Evolutionary conservation across 306 rosid species (phyloP).

Genomic region (Oxytropis ochrocephala): DNA sequence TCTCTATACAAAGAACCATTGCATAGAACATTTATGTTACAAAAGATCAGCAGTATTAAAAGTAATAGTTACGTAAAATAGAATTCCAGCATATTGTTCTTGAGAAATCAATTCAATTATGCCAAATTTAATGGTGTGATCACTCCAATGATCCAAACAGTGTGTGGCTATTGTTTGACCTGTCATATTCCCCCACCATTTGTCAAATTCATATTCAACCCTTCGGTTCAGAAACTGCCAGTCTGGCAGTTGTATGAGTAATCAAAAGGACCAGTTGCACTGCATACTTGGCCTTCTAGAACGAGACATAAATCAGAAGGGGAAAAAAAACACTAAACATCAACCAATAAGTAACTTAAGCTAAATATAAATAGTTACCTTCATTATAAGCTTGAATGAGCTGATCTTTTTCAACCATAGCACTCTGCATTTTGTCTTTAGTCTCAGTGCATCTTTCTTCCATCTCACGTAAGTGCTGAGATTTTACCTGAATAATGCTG

Average conservation of each 20-base stretch:
- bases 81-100: background rate
- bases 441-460: conserved; percentile 72
- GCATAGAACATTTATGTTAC: conserved; percentile 11
- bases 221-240: background rate
- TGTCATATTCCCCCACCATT: background rate
- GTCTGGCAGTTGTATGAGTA: conserved; percentile 1
- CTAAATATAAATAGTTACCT: conserved; percentile 41
- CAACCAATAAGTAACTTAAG: conserved; percentile 5
- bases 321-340: background rate
- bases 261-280: conserved; percentile 15
- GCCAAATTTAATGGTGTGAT: background rate
- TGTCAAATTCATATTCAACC: background rate
- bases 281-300: conserved; percentile 8
- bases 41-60: conserved; percentile 4
- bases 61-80: conserved; percentile 12
- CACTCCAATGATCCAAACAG: background rate
- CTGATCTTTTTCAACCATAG: conserved; percentile 59
- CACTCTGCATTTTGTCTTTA: conserved; percentile 30
- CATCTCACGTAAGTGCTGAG: conserved; percentile 60
- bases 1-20: conserved; percentile 16
- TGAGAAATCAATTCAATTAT: background rate
- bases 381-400: conserved; percentile 73
- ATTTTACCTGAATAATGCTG: conserved; percentile 58
- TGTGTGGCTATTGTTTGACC: background rate
- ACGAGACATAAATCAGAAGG: conserved; percentile 16